Conservation (phyloP, 2,329 filamentous ascomycete species). For the Paraphoma sp. region DNA sequence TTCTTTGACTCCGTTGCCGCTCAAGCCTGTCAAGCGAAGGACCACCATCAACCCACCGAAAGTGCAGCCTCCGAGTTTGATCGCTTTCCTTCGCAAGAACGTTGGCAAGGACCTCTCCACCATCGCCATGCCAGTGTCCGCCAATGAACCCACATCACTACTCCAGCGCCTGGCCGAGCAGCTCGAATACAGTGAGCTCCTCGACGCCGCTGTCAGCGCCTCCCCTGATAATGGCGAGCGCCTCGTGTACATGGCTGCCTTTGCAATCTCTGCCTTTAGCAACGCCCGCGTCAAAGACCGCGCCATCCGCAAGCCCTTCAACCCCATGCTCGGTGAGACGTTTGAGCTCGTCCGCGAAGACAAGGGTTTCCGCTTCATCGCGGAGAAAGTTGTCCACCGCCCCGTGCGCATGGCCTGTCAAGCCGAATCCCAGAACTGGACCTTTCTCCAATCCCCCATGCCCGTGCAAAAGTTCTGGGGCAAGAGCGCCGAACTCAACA, state of each 20-base stretch:
- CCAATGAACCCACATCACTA: slow-evolving; percentile 89
- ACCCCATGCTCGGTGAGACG: slow-evolving; percentile 94
- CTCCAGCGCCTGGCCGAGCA: slow-evolving; percentile 90
- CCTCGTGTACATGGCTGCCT: slow-evolving; percentile 84
- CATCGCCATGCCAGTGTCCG: slow-evolving; percentile 96
- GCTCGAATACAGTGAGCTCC: slow-evolving; percentile 84
- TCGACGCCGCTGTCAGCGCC: slow-evolving; percentile 68
- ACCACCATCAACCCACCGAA: slow-evolving; percentile 75
- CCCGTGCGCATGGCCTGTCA: slow-evolving; percentile 93
- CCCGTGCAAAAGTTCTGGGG: slow-evolving; percentile 99
- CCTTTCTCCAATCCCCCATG: slow-evolving; percentile 82
- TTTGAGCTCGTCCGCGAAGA: slow-evolving; percentile 91
- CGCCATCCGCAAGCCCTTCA: slow-evolving; percentile 94
- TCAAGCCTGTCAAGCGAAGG: slow-evolving; percentile 72
- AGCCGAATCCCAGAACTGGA: slow-evolving; percentile 86
- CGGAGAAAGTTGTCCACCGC: slow-evolving; percentile 93
- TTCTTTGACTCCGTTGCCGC: slow-evolving; percentile 76
- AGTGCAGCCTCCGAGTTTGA: slow-evolving; percentile 84
- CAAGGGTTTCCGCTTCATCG: slow-evolving; percentile 86
- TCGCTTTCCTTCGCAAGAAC: slow-evolving; percentile 94
- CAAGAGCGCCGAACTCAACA: slow-evolving; percentile 92
- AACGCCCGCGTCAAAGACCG: slow-evolving; percentile 85
- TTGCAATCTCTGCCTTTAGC: slow-evolving; percentile 87
- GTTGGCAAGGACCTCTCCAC: slow-evolving; percentile 97
- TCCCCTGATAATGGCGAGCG: slow-evolving; percentile 70